A percentile compares a stretch with the other conserved stretches of the same genome.
These are phyloP conservation scores for Neospora caninum DNA, from an alignment of 169 alveolate genomes.

Conservation along the genomic window DNA sequence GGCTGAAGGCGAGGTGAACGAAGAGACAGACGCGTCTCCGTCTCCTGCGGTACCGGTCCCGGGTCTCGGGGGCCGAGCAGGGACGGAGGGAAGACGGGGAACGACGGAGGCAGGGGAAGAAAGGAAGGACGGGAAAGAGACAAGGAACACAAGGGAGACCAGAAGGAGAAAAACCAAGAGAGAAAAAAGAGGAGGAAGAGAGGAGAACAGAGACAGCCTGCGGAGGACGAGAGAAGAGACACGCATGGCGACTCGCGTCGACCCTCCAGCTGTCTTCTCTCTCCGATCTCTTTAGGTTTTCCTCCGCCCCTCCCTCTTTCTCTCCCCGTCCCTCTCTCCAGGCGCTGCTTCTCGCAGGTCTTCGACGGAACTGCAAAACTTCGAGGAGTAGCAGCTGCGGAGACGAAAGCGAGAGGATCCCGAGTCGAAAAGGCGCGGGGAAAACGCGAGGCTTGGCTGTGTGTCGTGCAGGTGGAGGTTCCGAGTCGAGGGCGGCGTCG, in stretches of 20 bases:
- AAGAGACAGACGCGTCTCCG: not conserved
- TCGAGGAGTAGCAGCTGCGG: no score
- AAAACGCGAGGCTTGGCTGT: no score
- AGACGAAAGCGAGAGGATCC: no score
- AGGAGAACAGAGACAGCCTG: not conserved
- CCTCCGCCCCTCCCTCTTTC: not conserved
- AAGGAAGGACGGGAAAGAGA: not conserved
- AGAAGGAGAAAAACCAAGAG: not conserved
- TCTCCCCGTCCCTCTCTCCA: not conserved
- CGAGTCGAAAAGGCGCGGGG: no score
- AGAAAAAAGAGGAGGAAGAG: not conserved
- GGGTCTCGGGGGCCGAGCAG: not conserved
- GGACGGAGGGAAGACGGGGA: not conserved
- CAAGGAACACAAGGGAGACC: not conserved
- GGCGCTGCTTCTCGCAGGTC: no score
- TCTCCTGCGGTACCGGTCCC: no score
- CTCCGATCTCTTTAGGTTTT: not conserved
- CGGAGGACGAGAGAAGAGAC: not conserved
- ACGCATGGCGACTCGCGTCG: not conserved
- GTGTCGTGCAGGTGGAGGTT: no score
- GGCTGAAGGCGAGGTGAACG: not conserved
- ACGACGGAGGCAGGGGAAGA: not conserved
- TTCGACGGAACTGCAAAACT: no score
- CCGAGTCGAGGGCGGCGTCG: no score
- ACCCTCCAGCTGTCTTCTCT: not conserved